Conservation (phyloP, 2,329 filamentous ascomycete genomes). For the Pseudogymnoascus sp. region DNA sequence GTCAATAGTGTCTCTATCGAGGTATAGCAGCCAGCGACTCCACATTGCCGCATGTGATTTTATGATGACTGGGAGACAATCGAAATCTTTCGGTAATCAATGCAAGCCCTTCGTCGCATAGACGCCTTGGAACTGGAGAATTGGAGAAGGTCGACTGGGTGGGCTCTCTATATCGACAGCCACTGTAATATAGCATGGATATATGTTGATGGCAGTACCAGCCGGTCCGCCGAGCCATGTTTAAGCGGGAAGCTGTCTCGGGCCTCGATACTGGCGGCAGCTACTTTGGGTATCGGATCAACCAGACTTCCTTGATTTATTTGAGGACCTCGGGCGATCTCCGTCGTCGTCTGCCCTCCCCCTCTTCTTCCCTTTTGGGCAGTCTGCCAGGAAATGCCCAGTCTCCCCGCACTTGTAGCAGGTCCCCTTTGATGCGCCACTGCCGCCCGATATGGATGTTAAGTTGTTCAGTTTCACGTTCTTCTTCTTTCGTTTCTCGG, state of each 20-base stretch:
- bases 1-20: not conserved
- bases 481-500: conserved; percentile 55
- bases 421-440: conserved; percentile 27
- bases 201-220: not conserved
- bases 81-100: not conserved
- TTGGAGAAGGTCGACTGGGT: not conserved
- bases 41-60: conserved; percentile 2
- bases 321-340: conserved; percentile 6
- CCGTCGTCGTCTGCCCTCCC: conserved; percentile 9
- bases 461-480: conserved; percentile 59
- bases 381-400: conserved; percentile 54
- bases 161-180: not conserved
- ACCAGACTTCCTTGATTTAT: conserved; percentile 2
- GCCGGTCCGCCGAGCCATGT: not conserved
- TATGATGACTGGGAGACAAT: not conserved
- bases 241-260: not conserved
- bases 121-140: not conserved
- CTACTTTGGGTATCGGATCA: not conserved
- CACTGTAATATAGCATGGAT: not conserved
- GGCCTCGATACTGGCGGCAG: not conserved
- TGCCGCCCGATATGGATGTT: conserved; percentile 51
- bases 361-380: conserved; percentile 35
- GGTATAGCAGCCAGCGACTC: not conserved
- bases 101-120: not conserved
- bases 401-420: conserved; percentile 57